Evolutionary conservation across 129 eudicot species (phyloP).

Genomic region (Deinandra increscens): DNA sequence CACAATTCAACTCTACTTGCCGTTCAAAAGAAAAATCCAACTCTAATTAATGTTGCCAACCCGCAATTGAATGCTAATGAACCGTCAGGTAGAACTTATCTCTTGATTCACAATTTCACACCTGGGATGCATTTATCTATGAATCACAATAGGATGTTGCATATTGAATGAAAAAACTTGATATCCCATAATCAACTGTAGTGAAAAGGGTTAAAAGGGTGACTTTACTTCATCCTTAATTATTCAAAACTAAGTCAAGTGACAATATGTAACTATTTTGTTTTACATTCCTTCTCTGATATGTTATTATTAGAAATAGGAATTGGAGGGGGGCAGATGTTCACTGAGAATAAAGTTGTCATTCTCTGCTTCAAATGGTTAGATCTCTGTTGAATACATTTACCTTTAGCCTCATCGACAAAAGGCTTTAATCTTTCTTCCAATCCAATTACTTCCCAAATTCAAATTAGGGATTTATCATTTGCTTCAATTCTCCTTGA

Average conservation of each 20-base stretch:
- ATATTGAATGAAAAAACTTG: neutral
- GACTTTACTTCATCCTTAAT: no score
- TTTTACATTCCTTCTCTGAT: constrained; percentile 20
- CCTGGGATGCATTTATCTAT: constrained; percentile 43
- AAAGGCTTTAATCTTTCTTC: no score
- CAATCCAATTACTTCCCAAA: no score
- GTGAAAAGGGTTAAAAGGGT: neutral
- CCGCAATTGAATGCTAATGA: constrained; percentile 35
- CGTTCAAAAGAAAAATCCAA: no score
- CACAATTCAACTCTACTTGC: no score
- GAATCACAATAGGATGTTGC: neutral
- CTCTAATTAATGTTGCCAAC: constrained; percentile 22
- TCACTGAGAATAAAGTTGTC: constrained; percentile 38
- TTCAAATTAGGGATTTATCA: no score
- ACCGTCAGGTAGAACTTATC: constrained; percentile 34
- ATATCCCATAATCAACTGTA: neutral
- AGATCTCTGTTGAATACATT: neutral
- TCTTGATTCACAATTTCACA: constrained; percentile 25
- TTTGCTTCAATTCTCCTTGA: no score
- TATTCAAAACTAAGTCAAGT: no score
- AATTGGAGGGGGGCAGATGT: constrained; percentile 21
- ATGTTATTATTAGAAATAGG: constrained; percentile 26
- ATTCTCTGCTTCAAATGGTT: constrained; percentile 24
- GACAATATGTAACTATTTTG: no score
- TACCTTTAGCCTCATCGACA: no score